These are phyloP conservation scores for Aspergillus leporis DNA, from an alignment of 495 filamentous ascomycete species.

Conservation along the genomic window DNA sequence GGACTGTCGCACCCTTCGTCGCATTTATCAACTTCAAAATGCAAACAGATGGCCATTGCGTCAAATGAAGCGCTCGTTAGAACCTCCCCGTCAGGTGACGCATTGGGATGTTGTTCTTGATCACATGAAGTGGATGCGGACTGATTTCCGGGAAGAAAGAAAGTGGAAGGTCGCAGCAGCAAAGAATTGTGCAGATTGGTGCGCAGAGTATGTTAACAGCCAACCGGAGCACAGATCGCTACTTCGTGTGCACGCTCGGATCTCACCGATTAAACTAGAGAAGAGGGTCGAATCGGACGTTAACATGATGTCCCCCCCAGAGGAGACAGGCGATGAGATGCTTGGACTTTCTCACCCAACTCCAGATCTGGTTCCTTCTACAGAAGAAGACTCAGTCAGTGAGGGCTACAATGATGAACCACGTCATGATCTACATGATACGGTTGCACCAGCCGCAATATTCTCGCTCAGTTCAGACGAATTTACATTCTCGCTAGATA, in stretches of 20 bases:
- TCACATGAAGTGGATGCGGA: constrained; percentile 96
- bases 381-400: constrained; percentile 55
- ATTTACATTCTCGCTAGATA: constrained; percentile 74
- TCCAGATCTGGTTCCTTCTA: constrained; percentile 70
- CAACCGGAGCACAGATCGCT: constrained; percentile 58
- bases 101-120: constrained; percentile 86
- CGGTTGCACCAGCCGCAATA: constrained; percentile 66
- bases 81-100: constrained; percentile 70
- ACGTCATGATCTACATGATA: constrained; percentile 38
- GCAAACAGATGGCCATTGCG: constrained; percentile 88
- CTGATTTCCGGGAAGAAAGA: constrained; percentile 89
- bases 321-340: constrained; percentile 36
- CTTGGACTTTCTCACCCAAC: constrained; percentile 52
- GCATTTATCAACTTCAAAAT: constrained; percentile 86
- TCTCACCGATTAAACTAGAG: constrained; percentile 26
- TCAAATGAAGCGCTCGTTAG: constrained; percentile 75
- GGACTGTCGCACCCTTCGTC: constrained; percentile 76
- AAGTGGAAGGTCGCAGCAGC: constrained; percentile 90
- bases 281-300: constrained; percentile 22
- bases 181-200: constrained; percentile 72
- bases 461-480: constrained; percentile 82
- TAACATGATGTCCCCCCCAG: constrained; percentile 27
- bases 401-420: constrained; percentile 51
- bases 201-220: constrained; percentile 74
- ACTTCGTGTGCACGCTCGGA: constrained; percentile 64